Base-by-base conservation (phyloP, 2,329 filamentous ascomycete species). In the Pyrenophora graminea region DNA sequence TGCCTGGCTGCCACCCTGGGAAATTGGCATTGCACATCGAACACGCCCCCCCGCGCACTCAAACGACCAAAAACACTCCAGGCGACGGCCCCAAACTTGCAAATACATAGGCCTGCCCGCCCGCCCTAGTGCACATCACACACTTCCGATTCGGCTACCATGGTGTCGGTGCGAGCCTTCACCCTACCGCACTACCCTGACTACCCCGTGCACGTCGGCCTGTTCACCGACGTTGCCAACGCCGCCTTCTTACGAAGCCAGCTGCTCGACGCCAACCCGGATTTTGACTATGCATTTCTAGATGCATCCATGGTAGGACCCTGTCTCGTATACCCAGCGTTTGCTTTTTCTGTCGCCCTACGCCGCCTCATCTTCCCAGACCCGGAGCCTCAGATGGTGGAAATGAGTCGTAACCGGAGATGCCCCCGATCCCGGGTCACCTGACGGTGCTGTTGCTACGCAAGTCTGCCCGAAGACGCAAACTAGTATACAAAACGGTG, bases 281-380 rank as follows among this genome's bases (percentile, higher is more conserved):
- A 87, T 7, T 97, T 92, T 64, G 91, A 97, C 74, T 97, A 97
- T 79, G 91, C 92, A 30, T 89, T 99, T 61, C 83, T 99, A 39
- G 93, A 99, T 75, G 91, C 91, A 17, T 85, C 84, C 39, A 84
- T 89, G 71, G 87, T 92, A 80, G 48, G 31, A 15, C 52, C 56
- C 19, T 50, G 31, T 44, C 30, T 39, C 49, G 12, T 36, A 47
- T 45, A 39, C 45, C 30, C 40, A 49, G 27, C 19, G n/a, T 49
- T 49, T 45, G 38, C 46, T 39, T 49, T 38, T 41, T 33, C 19
- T 13, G 10, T 27, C 38, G 34, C 21, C 27, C 10, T 18, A 12
- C 19, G 15, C 31, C 18, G 27, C n/a, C 39, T 15, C n/a, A 9
- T 23, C 15, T 15, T 37, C 31, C 9, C 27, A 30, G 10, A 12